These are phyloP conservation scores for Neurospora sp. DNA, from an alignment of 495 filamentous ascomycete species.

Conservation along the genomic window DNA sequence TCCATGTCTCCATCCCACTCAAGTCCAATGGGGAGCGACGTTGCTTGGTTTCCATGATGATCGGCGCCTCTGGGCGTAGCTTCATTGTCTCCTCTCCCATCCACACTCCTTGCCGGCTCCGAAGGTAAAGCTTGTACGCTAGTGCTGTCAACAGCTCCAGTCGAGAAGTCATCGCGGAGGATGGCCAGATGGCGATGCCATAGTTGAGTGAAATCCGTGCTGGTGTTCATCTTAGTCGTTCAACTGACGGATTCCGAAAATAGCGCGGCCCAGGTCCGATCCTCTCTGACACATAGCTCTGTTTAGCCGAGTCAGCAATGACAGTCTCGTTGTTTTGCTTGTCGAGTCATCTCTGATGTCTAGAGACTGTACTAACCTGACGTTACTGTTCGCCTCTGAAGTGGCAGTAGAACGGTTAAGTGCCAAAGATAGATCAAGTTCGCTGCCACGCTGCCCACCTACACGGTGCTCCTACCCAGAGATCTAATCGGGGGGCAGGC, in stretches of 20 bases:
- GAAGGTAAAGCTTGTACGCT: conserved; percentile 10
- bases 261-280: background rate
- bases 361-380: background rate
- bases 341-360: background rate
- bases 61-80: background rate
- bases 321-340: background rate
- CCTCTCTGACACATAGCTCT: background rate
- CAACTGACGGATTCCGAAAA: background rate
- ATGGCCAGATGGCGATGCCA: conserved; percentile 12
- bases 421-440: background rate
- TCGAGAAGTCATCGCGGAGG: conserved; percentile 8
- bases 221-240: background rate
- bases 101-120: background rate
- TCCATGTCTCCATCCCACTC: conserved; percentile 14
- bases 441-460: background rate
- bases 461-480: background rate
- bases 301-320: background rate
- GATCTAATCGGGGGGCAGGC: background rate
- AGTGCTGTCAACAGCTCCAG: background rate
- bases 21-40: background rate
- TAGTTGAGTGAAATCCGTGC: conserved; percentile 8
- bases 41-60: background rate
- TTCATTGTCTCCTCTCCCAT: background rate
- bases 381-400: background rate
- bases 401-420: background rate